Evolutionary conservation across 257 asterid genomes (phyloP).

Genomic region (Solanum virginianum): DNA sequence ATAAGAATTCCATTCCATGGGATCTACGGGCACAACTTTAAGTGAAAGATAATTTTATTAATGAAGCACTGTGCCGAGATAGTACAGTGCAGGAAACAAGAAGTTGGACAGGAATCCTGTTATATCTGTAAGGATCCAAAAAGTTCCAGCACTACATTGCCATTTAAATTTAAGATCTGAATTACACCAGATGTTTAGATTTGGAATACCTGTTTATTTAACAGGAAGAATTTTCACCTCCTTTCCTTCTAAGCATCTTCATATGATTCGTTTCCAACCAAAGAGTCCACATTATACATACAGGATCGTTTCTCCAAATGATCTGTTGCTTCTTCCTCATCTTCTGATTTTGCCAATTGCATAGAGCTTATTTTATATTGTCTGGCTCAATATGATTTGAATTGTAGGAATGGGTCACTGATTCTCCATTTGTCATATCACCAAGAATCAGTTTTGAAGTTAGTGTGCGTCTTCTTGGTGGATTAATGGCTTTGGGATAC

Average conservation of each 20-base stretch:
- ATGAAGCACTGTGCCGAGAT: neutral
- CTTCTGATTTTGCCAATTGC: neutral
- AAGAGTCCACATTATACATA: neutral
- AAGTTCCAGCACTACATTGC: neutral
- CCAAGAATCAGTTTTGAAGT: slow-evolving; percentile 99
- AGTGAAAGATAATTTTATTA: neutral
- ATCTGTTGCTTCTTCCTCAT: neutral
- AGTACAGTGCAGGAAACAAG: neutral
- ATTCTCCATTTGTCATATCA: slow-evolving; percentile 89
- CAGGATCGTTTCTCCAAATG: neutral
- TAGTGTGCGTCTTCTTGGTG: slow-evolving; percentile 96
- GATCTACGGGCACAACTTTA: neutral
- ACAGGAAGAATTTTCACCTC: neutral
- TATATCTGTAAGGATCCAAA: neutral
- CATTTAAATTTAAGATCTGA: neutral
- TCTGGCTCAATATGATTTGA: slow-evolving; percentile 4
- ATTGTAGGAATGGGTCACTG: slow-evolving; percentile 92
- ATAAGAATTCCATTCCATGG: neutral
- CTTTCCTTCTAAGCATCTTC: neutral
- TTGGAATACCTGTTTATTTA: neutral
- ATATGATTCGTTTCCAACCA: neutral
- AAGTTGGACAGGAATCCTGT: neutral
- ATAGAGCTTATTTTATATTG: neutral
- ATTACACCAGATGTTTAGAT: neutral
- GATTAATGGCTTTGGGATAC: slow-evolving; percentile 97